These are phyloP conservation scores for Gnaphalium uliginosum DNA, from an alignment of 129 eudicot species.

Conservation along the genomic window DNA sequence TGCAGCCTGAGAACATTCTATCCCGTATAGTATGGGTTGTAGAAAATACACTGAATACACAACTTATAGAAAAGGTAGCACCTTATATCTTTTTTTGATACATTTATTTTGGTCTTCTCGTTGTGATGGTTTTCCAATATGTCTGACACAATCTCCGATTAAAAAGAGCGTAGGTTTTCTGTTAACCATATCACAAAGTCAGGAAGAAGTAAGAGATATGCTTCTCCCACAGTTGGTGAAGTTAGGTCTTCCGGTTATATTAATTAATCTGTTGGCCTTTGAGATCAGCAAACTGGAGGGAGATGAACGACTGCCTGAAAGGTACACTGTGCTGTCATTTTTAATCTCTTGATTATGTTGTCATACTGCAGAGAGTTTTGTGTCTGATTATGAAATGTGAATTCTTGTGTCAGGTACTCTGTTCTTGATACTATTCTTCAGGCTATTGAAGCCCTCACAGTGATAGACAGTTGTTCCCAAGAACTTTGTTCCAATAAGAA, in stretches of 20 bases:
- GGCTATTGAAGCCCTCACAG: slow-evolving; percentile 74
- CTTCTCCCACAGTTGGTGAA: slow-evolving; percentile 67
- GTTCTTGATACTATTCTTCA: slow-evolving; percentile 77
- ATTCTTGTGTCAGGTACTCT: slow-evolving; percentile 54
- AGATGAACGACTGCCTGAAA: slow-evolving; percentile 69
- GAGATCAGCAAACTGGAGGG: slow-evolving; percentile 71
- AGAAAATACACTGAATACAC: slow-evolving; percentile 80
- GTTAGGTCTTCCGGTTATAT: slow-evolving; percentile 66
- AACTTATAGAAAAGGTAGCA: slow-evolving; percentile 77
- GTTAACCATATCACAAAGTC: slow-evolving; percentile 64
- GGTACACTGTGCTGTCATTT: slow-evolving; percentile 43
- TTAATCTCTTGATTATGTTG: slow-evolving; percentile 7
- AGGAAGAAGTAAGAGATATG: slow-evolving; percentile 49
- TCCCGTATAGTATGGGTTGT: slow-evolving; percentile 83
- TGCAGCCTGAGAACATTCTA: slow-evolving; percentile 62
- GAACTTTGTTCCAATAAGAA: slow-evolving; percentile 61
- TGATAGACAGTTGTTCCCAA: slow-evolving; percentile 59
- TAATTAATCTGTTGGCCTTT: slow-evolving; percentile 63
- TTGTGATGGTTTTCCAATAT: slow-evolving; percentile 5
- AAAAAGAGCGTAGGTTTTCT: slow-evolving; percentile 71
- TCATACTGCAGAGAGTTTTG: slow-evolving; percentile 3
- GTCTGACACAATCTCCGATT: slow-evolving; percentile 12
- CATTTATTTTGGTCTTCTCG: neutral
- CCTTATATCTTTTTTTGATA: neutral
- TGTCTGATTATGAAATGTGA: slow-evolving; percentile 16